phyloP scores from a whole-genome alignment of 2,329 filamentous ascomycete genomes.

The Aspergillus latus region DNA sequence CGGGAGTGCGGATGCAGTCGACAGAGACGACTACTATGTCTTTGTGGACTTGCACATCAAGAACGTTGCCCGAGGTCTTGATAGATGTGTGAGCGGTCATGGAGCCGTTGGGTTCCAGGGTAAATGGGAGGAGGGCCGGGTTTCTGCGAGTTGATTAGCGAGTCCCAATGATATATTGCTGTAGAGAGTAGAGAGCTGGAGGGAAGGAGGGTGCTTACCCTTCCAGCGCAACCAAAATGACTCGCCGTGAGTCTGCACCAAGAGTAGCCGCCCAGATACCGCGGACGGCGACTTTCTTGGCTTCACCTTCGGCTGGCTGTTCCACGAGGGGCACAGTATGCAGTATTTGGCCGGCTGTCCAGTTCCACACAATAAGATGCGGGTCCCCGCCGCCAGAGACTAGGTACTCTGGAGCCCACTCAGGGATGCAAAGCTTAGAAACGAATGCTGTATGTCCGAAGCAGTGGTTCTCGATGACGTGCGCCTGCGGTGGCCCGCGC shows the following conservation, averaged over 20 bases:
- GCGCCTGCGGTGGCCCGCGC: slow-evolving; percentile 74
- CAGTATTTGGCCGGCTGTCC: slow-evolving; percentile 52
- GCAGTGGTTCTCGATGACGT: slow-evolving; percentile 87
- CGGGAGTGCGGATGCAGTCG: slow-evolving; percentile 53
- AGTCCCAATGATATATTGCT: neutral
- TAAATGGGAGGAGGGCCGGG: slow-evolving; percentile 68
- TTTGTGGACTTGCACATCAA: slow-evolving; percentile 52
- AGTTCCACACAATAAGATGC: slow-evolving; percentile 78
- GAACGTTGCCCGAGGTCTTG: slow-evolving; percentile 63
- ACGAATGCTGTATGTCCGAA: slow-evolving; percentile 86
- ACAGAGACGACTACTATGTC: slow-evolving; percentile 50
- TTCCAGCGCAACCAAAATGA: slow-evolving; percentile 57
- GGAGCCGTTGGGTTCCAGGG: slow-evolving; percentile 51
- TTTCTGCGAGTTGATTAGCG: slow-evolving; percentile 50
- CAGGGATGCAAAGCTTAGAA: slow-evolving; percentile 68
- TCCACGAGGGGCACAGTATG: slow-evolving; percentile 33
- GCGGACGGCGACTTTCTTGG: slow-evolving; percentile 46
- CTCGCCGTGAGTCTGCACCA: slow-evolving; percentile 13
- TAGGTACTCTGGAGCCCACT: slow-evolving; percentile 59
- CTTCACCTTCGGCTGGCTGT: slow-evolving; percentile 15
- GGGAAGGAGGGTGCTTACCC: slow-evolving; percentile 48
- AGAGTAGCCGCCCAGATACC: slow-evolving; percentile 50
- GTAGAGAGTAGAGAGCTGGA: neutral
- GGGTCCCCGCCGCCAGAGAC: slow-evolving; percentile 86
- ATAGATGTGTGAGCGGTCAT: slow-evolving; percentile 55